These are phyloP conservation scores for Colletotrichum eleusines DNA, from an alignment of 2,329 filamentous ascomycete genomes.

Conservation along the genomic window DNA sequence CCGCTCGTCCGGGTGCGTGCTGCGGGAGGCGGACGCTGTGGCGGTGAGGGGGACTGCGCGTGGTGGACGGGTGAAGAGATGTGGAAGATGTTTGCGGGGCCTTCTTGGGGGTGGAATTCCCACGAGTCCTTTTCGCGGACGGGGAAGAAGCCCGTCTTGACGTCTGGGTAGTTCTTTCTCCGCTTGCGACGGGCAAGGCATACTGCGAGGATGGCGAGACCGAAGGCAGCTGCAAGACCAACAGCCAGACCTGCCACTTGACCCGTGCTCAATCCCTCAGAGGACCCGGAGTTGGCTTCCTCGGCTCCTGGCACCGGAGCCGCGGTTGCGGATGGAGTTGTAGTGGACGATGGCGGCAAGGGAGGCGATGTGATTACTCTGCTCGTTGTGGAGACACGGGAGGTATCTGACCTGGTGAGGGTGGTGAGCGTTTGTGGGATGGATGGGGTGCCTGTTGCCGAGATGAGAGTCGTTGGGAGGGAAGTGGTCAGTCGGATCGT, in stretches of 20 bases:
- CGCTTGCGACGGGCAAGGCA: slow-evolving; percentile 58
- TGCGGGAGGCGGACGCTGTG: slow-evolving; percentile 20
- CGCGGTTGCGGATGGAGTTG: slow-evolving; percentile 25
- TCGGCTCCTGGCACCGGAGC: slow-evolving; percentile 29
- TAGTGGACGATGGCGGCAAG: slow-evolving; percentile 23
- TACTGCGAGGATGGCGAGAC: slow-evolving; percentile 62
- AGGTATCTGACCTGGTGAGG: slow-evolving; percentile 31
- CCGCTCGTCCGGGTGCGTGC: slow-evolving; percentile 33
- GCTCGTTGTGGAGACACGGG: slow-evolving; percentile 35
- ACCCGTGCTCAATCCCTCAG: slow-evolving; percentile 30
- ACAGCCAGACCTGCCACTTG: slow-evolving; percentile 41
- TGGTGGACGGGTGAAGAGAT: slow-evolving; percentile 57
- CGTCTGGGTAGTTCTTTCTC: slow-evolving; percentile 53
- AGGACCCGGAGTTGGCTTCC: slow-evolving; percentile 27
- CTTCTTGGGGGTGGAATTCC: slow-evolving; percentile 44
- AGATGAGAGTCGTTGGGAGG: slow-evolving; percentile 33
- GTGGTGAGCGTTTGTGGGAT: slow-evolving; percentile 32
- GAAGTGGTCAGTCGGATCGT: slow-evolving; percentile 31
- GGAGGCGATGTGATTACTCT: slow-evolving; percentile 21
- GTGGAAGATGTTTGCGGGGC: slow-evolving; percentile 49
- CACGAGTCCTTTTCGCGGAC: slow-evolving; percentile 54
- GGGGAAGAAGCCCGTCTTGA: slow-evolving; percentile 55
- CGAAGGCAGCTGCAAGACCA: slow-evolving; percentile 36
- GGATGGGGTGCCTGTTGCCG: slow-evolving; percentile 26
- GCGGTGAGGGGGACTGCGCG: slow-evolving; percentile 45